Evolutionary conservation across 2,329 filamentous ascomycete genomes (phyloP).

Genomic region (Ophiostoma quercus): DNA sequence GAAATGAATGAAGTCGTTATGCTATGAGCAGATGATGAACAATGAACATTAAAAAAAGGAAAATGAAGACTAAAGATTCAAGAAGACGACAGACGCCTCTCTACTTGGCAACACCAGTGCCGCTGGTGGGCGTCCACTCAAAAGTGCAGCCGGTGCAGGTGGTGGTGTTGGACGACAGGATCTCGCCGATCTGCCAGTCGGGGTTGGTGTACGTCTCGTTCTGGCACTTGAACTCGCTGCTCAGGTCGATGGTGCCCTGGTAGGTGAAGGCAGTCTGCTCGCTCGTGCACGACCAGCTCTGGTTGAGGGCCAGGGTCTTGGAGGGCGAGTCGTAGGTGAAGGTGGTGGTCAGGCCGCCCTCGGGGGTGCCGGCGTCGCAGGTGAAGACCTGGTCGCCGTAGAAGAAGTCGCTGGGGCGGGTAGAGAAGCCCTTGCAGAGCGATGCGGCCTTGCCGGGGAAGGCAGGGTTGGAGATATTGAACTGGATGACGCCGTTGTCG

Average conservation of each 20-base stretch:
- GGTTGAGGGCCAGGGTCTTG: constrained; percentile 40
- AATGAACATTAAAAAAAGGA: background rate
- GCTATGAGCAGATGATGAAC: background rate
- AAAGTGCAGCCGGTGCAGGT: constrained; percentile 29
- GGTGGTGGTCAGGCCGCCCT: constrained; percentile 32
- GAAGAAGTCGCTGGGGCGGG: constrained; percentile 46
- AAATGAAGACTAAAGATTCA: background rate
- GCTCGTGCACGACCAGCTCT: constrained; percentile 46
- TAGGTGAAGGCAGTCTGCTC: constrained; percentile 37
- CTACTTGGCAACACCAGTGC: background rate
- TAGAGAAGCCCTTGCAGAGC: constrained; percentile 40
- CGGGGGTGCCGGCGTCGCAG: constrained; percentile 34
- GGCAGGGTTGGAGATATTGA: constrained; percentile 46
- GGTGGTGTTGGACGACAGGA: constrained; percentile 37
- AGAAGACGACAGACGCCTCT: background rate
- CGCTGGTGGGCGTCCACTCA: background rate
- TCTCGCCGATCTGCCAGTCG: constrained; percentile 39
- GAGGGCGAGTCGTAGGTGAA: constrained; percentile 42
- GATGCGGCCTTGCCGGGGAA: constrained; percentile 33
- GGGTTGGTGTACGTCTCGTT: constrained; percentile 36
- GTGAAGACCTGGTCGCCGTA: constrained; percentile 43
- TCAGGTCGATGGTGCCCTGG: constrained; percentile 34
- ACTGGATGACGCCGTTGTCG: constrained; percentile 44
- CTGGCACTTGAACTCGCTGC: constrained; percentile 34
- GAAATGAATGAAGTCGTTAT: background rate